Evolutionary conservation across 208 protist species (phyloP).

Genomic region (Acanthamoeba castellanii): DNA sequence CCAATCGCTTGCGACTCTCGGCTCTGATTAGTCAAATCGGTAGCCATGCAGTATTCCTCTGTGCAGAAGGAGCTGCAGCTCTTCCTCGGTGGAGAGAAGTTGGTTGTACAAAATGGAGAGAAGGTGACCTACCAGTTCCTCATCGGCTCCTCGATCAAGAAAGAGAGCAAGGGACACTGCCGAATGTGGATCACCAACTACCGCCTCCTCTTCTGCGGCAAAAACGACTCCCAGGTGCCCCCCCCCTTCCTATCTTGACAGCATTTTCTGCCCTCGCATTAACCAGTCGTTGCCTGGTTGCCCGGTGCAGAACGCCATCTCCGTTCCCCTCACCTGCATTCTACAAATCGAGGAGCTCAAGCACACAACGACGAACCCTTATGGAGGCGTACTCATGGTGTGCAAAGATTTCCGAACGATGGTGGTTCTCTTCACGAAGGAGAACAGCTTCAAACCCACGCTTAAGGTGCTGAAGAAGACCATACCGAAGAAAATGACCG

Average conservation of each 20-base stretch:
- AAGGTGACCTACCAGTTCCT: slow-evolving; percentile 48
- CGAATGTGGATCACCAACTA: slow-evolving; percentile 52
- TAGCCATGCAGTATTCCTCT: slow-evolving; percentile 28
- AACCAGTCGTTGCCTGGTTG: no score
- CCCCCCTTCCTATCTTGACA: not conserved
- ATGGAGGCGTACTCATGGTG: slow-evolving; percentile 17
- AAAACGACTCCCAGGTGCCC: not conserved
- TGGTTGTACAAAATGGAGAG: slow-evolving; percentile 36
- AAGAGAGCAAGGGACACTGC: slow-evolving; percentile 12
- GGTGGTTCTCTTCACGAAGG: slow-evolving; percentile 39
- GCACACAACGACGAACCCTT: slow-evolving; percentile 21
- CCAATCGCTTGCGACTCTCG: no score
- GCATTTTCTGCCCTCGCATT: not conserved
- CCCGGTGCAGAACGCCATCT: not conserved
- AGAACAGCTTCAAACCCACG: slow-evolving; percentile 31
- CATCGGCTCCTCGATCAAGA: slow-evolving; percentile 36
- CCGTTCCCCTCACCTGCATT: not conserved
- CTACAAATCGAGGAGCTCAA: slow-evolving; percentile 37
- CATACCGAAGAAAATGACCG: slow-evolving; percentile 7
- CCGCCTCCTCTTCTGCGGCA: slow-evolving; percentile 40
- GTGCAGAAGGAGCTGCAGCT: slow-evolving; percentile 41
- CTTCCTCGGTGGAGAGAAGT: slow-evolving; percentile 32
- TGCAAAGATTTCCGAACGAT: slow-evolving; percentile 41
- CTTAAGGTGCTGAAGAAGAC: not conserved
- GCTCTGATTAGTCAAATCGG: not conserved